Evolutionary conservation across 257 asterid genomes (phyloP).

Genomic region (Primulina tabacum): DNA sequence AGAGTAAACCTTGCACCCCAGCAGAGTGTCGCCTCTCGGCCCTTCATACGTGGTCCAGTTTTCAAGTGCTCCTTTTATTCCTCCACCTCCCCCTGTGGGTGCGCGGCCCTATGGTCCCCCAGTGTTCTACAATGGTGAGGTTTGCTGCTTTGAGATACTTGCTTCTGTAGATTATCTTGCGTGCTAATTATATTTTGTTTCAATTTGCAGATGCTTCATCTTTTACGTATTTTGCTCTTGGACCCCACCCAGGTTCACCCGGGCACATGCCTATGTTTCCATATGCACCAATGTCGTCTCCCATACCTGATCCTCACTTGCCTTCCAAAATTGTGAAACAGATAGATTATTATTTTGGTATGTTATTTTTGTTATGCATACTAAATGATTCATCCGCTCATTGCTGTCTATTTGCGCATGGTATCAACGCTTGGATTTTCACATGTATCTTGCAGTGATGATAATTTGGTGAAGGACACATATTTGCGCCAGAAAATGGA

Average conservation of each 20-base stretch:
- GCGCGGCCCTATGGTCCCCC: not conserved
- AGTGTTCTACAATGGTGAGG: conserved; percentile 54
- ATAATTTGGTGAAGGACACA: conserved; percentile 58
- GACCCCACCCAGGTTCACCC: conserved; percentile 31
- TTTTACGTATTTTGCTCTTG: not conserved
- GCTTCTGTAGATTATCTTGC: not conserved
- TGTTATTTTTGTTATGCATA: not conserved
- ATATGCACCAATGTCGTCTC: conserved; percentile 34
- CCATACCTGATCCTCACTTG: conserved; percentile 48
- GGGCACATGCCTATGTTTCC: conserved; percentile 53
- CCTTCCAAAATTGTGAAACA: conserved; percentile 51
- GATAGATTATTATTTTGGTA: conserved; percentile 80
- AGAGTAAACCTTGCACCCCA: conserved; percentile 16
- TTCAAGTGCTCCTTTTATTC: conserved; percentile 25
- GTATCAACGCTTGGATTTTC: not conserved
- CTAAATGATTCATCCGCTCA: not conserved
- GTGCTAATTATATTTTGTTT: not conserved
- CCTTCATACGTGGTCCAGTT: conserved; percentile 49
- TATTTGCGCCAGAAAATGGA: conserved; percentile 67
- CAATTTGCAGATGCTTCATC: not conserved
- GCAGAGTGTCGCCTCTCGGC: not conserved
- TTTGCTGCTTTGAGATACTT: not conserved
- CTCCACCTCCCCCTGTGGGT: not conserved
- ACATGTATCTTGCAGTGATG: conserved; percentile 42
- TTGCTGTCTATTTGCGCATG: not conserved